These are phyloP conservation scores for Colletotrichum tanaceti DNA, from an alignment of 2,329 filamentous ascomycete species.

Conservation along the genomic window DNA sequence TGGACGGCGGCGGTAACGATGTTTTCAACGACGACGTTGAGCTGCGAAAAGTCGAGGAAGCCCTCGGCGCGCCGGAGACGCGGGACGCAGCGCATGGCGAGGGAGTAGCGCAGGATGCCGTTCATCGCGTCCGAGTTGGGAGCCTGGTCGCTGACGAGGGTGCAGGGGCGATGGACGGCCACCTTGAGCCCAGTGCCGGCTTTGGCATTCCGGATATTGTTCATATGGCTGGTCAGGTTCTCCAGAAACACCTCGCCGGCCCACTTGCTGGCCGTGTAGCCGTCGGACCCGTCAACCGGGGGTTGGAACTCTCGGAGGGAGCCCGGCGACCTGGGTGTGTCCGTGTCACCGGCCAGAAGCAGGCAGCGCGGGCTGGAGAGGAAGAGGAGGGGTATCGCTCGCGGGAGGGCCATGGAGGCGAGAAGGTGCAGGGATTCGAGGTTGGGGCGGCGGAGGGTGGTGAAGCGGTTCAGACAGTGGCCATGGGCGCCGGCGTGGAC, in stretches of 20 bases:
- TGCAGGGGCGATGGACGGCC: conserved; percentile 42
- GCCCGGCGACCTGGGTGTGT: too few species aligned
- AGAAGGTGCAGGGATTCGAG: background rate
- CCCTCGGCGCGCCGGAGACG: background rate
- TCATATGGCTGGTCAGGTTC: conserved; percentile 26
- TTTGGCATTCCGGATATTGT: background rate
- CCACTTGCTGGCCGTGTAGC: conserved; percentile 50
- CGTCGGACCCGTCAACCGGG: conserved; percentile 45
- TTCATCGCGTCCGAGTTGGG: conserved; percentile 12
- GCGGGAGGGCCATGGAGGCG: too few species aligned
- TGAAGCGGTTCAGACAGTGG: conserved; percentile 39
- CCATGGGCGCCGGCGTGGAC: conserved; percentile 38
- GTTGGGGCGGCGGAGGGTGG: conserved; percentile 33
- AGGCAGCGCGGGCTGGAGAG: too few species aligned
- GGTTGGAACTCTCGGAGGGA: conserved; percentile 1
- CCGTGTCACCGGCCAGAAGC: too few species aligned
- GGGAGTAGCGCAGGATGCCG: background rate
- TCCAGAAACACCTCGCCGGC: conserved; percentile 49
- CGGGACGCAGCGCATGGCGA: conserved; percentile 1
- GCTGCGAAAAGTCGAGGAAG: conserved; percentile 4
- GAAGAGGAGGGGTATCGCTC: too few species aligned
- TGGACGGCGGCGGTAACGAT: background rate
- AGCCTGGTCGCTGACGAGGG: conserved; percentile 6
- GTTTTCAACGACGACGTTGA: background rate
- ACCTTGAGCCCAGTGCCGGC: conserved; percentile 39